phyloP scores from a whole-genome alignment of 1,284 basidiomycete genomes.

The Volvariella volvacea region DNA sequence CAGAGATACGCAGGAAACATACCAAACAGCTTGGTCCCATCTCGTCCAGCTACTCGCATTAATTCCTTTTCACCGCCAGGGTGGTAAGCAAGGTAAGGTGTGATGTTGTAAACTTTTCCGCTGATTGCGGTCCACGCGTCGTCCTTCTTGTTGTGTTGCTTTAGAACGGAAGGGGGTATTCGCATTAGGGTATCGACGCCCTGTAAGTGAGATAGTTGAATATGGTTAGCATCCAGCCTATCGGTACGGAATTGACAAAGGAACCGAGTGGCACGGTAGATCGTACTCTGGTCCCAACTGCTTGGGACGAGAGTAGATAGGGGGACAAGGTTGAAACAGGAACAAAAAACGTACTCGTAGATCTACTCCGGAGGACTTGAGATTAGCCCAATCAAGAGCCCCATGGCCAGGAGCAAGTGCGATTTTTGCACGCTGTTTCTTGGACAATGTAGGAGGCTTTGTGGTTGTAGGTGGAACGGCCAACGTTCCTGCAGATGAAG shows the following conservation, averaged over 20 bases:
- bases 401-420: slow-evolving; percentile 88
- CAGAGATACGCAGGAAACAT: slow-evolving; percentile 18
- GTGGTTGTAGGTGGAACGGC: slow-evolving; percentile 55
- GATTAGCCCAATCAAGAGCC: slow-evolving; percentile 89
- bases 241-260: slow-evolving; percentile 7
- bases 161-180: slow-evolving; percentile 80
- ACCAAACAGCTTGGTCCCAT: slow-evolving; percentile 95
- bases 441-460: slow-evolving; percentile 42
- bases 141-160: slow-evolving; percentile 74
- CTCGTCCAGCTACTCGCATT: slow-evolving; percentile 93
- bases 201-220: slow-evolving; percentile 23
- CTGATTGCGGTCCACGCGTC: slow-evolving; percentile 94
- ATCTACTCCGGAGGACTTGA: slow-evolving; percentile 77
- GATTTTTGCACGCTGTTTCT: slow-evolving; percentile 72
- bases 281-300: no score
- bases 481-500: slow-evolving; percentile 34
- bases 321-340: neutral
- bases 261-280: no score
- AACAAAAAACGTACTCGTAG: slow-evolving; percentile 49
- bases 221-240: neutral
- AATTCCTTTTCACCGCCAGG: slow-evolving; percentile 93
- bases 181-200: slow-evolving; percentile 63
- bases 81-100: slow-evolving; percentile 87
- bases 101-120: slow-evolving; percentile 97
- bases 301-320: neutral